These are phyloP conservation scores for Saccharomyces kudriavzevii DNA, from an alignment of 805 yeast species.

Conservation along the genomic window DNA sequence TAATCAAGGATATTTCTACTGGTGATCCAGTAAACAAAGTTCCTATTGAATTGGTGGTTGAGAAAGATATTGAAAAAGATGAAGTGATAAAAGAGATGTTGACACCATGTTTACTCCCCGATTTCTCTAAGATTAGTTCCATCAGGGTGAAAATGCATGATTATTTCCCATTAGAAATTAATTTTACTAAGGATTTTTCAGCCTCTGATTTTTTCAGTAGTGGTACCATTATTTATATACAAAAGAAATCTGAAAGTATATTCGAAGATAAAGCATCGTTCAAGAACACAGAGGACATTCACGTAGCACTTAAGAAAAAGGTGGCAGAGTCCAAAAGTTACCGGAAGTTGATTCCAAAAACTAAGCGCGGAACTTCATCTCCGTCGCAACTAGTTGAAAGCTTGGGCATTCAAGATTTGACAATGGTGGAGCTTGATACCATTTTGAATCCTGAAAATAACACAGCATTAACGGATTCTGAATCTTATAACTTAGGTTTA, in stretches of 20 bases:
- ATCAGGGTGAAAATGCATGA: constrained; percentile 42
- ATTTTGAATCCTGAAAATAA: background rate
- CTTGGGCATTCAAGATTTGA: constrained; percentile 9
- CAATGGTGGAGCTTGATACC: constrained; percentile 14
- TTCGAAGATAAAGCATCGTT: background rate
- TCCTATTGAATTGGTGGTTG: constrained; percentile 33
- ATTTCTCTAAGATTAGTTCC: constrained; percentile 39
- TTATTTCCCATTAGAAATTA: constrained; percentile 44
- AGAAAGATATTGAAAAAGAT: constrained; percentile 32
- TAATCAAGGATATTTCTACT: constrained; percentile 60
- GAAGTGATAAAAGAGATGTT: constrained; percentile 32
- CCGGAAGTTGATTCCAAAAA: background rate
- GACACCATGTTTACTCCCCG: constrained; percentile 69
- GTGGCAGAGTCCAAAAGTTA: constrained; percentile 2
- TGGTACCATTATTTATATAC: constrained; percentile 24
- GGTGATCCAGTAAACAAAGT: constrained; percentile 42
- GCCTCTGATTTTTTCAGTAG: constrained; percentile 21
- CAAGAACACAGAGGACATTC: constrained; percentile 8
- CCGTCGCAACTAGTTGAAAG: constrained; percentile 1
- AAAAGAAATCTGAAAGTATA: constrained; percentile 7
- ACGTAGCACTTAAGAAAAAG: constrained; percentile 7
- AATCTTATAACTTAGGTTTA: constrained; percentile 16
- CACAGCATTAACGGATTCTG: constrained; percentile 5
- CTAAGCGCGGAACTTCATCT: background rate
- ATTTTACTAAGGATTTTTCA: constrained; percentile 27